Conservation (phyloP, 2,329 filamentous ascomycete genomes). For the Exophiala sideris region DNA sequence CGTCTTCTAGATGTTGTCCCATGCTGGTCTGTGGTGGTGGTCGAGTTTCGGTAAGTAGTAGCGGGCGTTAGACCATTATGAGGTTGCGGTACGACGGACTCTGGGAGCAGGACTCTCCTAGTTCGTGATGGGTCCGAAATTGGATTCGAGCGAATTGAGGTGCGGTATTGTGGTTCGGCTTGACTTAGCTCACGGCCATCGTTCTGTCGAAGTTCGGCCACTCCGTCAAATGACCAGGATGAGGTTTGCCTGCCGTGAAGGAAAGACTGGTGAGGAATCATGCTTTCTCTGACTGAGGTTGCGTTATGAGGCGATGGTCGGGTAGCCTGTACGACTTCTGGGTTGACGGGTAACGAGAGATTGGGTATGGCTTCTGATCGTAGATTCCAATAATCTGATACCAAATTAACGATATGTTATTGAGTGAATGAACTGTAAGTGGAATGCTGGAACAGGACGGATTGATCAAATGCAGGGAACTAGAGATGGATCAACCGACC, state of each 20-base stretch:
- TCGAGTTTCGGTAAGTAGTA: no score
- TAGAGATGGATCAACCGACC: constrained; percentile 15
- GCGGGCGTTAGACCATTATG: no score
- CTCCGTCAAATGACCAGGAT: constrained; percentile 9
- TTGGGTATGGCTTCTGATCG: constrained; percentile 5
- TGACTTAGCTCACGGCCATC: background rate
- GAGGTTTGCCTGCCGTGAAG: background rate
- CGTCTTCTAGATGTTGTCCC: background rate
- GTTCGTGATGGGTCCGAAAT: no score
- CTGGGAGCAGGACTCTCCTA: no score
- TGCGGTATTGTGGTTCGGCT: background rate
- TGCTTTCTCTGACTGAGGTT: constrained; percentile 4
- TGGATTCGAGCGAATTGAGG: no score
- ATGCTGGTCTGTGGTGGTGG: no score
- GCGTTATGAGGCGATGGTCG: background rate
- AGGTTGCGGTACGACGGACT: no score
- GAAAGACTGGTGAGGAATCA: background rate
- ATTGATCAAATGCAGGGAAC: background rate
- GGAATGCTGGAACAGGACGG: background rate
- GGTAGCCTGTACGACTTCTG: background rate
- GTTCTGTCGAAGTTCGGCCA: background rate
- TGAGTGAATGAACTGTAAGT: constrained; percentile 10
- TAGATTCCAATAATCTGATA: constrained; percentile 25
- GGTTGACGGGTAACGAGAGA: constrained; percentile 4
- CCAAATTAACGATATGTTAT: constrained; percentile 23